These are phyloP conservation scores for Neurospora discreta DNA, from an alignment of 495 filamentous ascomycete species.

Conservation along the genomic window DNA sequence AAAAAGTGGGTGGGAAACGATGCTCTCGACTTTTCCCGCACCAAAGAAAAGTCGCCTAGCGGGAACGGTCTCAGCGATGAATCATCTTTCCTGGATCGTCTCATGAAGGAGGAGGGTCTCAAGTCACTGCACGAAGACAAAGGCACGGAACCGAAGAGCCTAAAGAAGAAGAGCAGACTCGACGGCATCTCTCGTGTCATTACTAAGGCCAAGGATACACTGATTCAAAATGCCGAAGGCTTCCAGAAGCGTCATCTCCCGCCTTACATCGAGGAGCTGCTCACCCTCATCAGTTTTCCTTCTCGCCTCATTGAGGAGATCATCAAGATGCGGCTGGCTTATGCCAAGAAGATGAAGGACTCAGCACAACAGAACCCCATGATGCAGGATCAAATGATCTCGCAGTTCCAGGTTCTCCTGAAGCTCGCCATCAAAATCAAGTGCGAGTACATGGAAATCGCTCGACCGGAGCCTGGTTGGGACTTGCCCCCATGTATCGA, in stretches of 20 bases:
- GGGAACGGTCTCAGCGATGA: slow-evolving; percentile 70
- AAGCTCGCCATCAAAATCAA: slow-evolving; percentile 88
- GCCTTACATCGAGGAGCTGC: slow-evolving; percentile 91
- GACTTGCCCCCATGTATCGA: slow-evolving; percentile 92
- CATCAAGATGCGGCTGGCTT: slow-evolving; percentile 83
- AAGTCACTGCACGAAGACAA: slow-evolving; percentile 75
- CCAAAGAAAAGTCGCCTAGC: slow-evolving; percentile 38
- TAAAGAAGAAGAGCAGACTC: slow-evolving; percentile 68
- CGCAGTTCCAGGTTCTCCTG: slow-evolving; percentile 88
- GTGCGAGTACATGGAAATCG: slow-evolving; percentile 71
- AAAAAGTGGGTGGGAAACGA: slow-evolving; percentile 95
- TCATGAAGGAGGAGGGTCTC: slow-evolving; percentile 94
- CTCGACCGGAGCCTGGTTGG: slow-evolving; percentile 85
- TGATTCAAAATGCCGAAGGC: slow-evolving; percentile 74
- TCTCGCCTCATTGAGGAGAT: slow-evolving; percentile 94
- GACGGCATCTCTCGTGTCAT: slow-evolving; percentile 71
- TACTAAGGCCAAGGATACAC: slow-evolving; percentile 79
- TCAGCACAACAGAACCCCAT: slow-evolving; percentile 70
- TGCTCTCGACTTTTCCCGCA: slow-evolving; percentile 79
- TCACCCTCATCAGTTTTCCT: slow-evolving; percentile 93
- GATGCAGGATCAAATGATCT: slow-evolving; percentile 93
- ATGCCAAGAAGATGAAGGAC: slow-evolving; percentile 90
- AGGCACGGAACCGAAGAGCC: slow-evolving; percentile 25
- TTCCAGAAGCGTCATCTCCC: slow-evolving; percentile 89
- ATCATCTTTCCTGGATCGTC: slow-evolving; percentile 86